Base-by-base conservation (phyloP, 495 filamentous ascomycete species). In the Podospora pseudopauciseta region DNA sequence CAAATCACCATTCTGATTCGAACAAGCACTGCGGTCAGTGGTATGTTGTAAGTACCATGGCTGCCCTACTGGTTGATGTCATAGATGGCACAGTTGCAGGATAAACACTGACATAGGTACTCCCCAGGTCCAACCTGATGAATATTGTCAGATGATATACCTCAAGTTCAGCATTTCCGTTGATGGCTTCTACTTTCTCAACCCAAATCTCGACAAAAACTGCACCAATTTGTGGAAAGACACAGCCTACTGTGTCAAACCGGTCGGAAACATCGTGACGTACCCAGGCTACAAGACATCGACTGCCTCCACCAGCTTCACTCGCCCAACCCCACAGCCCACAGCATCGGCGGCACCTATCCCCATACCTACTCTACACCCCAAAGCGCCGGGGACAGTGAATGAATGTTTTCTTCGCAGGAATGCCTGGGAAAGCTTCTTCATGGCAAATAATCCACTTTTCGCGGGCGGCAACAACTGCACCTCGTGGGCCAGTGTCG, bases 101-200 rank as follows among this genome's bases (percentile, higher is more conserved):
- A 23, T 23, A 23, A 23, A 23, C 20, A 23, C 1, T 23, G 20
- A 23, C 20, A 23, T 23, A 23, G 20, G 20, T 23, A 23, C 20
- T 23, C 20, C 20, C 30, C 30, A 32, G 30, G 53, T 56, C 4
- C 5, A 56, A 56, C 53, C 53, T 13, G 77, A 68, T 19, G 76
- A 78, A 19, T 76, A 78, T 61, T 78, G 78, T 58, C 75, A 74
- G 20, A 49, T 76, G 11, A 11, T 80, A 0, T 20, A 58, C 56
- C 18, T 78, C 16, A 68, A 70, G 53, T 75, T 68, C 27, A 59
- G 60, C 28, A 77, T 80, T 57, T 66, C 68, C 11, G 49, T 77
- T 4, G 63, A 20, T 0, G 74, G 77, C 60, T 80, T 80, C 44
- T 19, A 60, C 2, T 69, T 78, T 39, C 73, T 79, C 2, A 80